Evolutionary conservation across 2,329 filamentous ascomycete genomes (phyloP), one percentile per base, ranked within the genome.

Genomic region (Phialemonium atrogriseum): DNA sequence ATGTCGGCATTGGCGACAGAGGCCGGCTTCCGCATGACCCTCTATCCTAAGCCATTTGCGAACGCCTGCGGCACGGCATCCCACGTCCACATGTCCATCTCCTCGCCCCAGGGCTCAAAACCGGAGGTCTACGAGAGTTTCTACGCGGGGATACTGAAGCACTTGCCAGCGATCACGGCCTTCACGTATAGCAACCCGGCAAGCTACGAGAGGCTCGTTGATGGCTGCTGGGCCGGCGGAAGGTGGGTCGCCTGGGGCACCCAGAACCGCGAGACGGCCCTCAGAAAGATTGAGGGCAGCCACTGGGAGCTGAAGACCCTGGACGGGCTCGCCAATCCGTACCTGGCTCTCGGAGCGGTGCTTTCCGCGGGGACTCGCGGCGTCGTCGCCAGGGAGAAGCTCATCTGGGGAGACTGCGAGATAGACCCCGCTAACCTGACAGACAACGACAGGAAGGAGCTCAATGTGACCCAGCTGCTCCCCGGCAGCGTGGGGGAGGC

Each of bases 311-410:
- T 93, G 14, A 80, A 85, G 48, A 75, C 71, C 33, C 48, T 89
- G n/a, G 85, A 93, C 47, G 85, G 84, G 0, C 56, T 86, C 12
- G 81, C 84, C 4, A 93, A 93, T 48, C 73, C 78, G 33, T 93
- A 91, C 49, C 55, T 93, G 2, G 80, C 73, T 1, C 52, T 83
- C 12, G 66, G 70, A 0, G 76, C 73, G 0, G 49, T 86, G 1
- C 47, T 86, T 1, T 65, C 64, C 1, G 72, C 73, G 0, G 82
- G 82, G 0, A 54, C 70, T 0, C 39, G 65, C 2, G 81, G 81
- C 0, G 43, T 84, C 3, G 42, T 49, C 2, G 52, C 58, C 1
- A 51, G 55, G 2, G 55, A 62, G 33, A 40, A 52, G 28, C 51
- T 80, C 28, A 45, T 48, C 10, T 66, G 66, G 56, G 50, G 58